Conservation (phyloP, 2,329 filamentous ascomycete genomes). For the Samsoniella hepiali region DNA sequence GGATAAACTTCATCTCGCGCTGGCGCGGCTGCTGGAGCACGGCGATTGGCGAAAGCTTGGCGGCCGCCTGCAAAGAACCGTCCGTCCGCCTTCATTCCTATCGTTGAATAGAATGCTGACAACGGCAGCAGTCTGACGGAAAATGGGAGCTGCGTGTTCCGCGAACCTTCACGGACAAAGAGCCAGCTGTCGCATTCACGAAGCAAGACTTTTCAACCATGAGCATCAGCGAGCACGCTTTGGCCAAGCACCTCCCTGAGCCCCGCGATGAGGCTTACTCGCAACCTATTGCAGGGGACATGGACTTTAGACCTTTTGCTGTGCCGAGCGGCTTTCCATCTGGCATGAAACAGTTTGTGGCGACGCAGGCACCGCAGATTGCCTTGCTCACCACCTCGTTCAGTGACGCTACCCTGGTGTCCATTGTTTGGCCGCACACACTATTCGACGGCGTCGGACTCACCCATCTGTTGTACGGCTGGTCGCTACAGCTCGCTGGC, state of each 20-base stretch:
- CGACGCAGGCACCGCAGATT: conserved; percentile 1
- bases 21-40: conserved; percentile 38
- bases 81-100: neutral
- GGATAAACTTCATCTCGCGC: conserved; percentile 34
- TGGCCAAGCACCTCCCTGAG: conserved; percentile 7
- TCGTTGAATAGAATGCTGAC: neutral
- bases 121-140: neutral
- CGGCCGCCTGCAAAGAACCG: conserved; percentile 34
- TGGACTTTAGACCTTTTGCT: neutral
- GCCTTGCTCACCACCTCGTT: conserved; percentile 38
- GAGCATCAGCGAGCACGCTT: neutral
- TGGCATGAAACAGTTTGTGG: neutral
- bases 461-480: conserved; percentile 39
- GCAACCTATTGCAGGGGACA: neutral
- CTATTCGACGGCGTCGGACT: conserved; percentile 44
- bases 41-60: conserved; percentile 47
- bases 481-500: conserved; percentile 42
- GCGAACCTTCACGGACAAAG: neutral
- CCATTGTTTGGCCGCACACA: conserved; percentile 43
- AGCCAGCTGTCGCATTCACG: conserved; percentile 6
- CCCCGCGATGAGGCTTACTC: neutral
- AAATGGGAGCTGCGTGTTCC: conserved; percentile 14
- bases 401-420: conserved; percentile 45
- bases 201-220: conserved; percentile 5
- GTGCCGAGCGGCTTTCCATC: neutral